Conservation (phyloP, 2,329 filamentous ascomycete species). For the Apiospora sp. region DNA sequence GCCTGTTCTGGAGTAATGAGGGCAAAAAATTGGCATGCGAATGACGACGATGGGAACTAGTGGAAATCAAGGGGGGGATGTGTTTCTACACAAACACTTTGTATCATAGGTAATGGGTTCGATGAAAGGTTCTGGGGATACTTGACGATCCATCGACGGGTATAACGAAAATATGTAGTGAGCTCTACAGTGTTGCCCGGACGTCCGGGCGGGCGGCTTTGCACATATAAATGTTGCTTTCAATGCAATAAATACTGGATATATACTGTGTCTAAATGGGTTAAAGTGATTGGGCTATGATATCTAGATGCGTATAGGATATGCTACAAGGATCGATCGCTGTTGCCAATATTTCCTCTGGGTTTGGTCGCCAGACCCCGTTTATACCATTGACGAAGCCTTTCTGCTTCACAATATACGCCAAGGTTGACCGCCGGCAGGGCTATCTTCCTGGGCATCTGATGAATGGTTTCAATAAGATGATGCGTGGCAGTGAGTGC, state of each 20-base stretch:
- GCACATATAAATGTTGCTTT: neutral
- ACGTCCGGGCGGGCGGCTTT: neutral
- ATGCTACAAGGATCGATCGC: neutral
- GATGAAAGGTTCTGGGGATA: neutral
- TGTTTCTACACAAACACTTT: neutral
- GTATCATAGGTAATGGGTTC: constrained; percentile 10
- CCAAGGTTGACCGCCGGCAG: neutral
- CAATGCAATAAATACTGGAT: neutral
- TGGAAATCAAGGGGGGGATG: neutral
- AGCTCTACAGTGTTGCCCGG: constrained; percentile 1
- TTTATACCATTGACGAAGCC: neutral
- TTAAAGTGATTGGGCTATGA: neutral
- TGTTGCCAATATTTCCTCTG: neutral
- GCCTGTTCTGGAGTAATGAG: neutral
- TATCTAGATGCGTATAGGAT: neutral
- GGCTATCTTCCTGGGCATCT: neutral
- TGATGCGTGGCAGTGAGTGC: neutral
- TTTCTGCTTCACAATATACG: neutral
- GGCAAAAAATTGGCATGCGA: neutral
- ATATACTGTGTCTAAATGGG: neutral
- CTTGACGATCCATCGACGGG: neutral
- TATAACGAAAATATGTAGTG: constrained; percentile 1
- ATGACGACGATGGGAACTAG: neutral
- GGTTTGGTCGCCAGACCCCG: neutral
- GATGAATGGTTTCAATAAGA: neutral